phyloP scores from a whole-genome alignment of 805 yeast genomes.

The Wickerhamiella siamensis region DNA sequence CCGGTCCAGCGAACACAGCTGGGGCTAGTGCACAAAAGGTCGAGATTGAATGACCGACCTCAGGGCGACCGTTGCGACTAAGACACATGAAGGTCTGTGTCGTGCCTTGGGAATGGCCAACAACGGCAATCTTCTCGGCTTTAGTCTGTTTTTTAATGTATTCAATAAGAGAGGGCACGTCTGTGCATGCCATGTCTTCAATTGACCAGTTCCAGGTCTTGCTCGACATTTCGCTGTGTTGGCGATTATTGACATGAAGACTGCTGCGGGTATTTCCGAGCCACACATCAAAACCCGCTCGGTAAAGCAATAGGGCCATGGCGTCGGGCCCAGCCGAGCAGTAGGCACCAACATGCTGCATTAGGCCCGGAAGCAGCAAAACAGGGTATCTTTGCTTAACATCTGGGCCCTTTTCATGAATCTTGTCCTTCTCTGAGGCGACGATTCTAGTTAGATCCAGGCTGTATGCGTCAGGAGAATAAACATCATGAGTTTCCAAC shows the following conservation, averaged over 20 bases:
- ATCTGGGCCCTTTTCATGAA: conserved; percentile 26
- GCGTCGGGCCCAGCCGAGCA: conserved; percentile 73
- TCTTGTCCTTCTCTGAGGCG: conserved; percentile 12
- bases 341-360: conserved; percentile 78
- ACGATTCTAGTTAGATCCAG: conserved; percentile 51
- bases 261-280: conserved; percentile 87
- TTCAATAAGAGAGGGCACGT: conserved; percentile 59
- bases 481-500: conserved; percentile 42
- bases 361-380: conserved; percentile 67
- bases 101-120: conserved; percentile 90
- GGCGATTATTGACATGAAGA: conserved; percentile 52
- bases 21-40: conserved; percentile 74
- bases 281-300: conserved; percentile 88
- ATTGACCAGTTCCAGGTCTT: conserved; percentile 91
- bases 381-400: conserved; percentile 41
- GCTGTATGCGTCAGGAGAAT: conserved; percentile 69
- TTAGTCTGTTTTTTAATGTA: conserved; percentile 34
- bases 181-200: conserved; percentile 64
- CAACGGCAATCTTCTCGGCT: conserved; percentile 34
- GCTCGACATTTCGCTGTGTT: conserved; percentile 30
- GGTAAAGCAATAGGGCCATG: conserved; percentile 49
- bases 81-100: conserved; percentile 68
- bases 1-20: conserved; percentile 75
- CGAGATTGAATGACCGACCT: conserved; percentile 41
- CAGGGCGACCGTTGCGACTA: conserved; percentile 27